These are phyloP conservation scores for Solanum bukasovii DNA, from an alignment of 257 asterid species.

Conservation along the genomic window DNA sequence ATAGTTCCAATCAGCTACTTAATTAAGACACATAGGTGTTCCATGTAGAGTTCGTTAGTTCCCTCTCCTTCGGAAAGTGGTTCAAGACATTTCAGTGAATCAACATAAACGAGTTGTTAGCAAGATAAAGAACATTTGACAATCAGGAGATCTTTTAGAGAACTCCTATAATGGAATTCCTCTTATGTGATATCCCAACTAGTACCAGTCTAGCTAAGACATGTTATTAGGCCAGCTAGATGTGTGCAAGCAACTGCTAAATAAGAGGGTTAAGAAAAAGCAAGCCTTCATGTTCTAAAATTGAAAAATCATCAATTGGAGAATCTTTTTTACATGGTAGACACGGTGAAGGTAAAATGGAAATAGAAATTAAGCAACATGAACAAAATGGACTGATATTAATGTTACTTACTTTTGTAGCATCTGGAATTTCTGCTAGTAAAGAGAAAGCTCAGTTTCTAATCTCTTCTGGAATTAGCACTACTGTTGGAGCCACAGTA, in stretches of 20 bases:
- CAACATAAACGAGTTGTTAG: background rate
- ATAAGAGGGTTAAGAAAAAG: background rate
- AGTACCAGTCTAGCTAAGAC: background rate
- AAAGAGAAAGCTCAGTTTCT: constrained; percentile 21
- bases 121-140: background rate
- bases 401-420: constrained; percentile 8
- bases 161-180: background rate
- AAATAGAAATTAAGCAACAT: background rate
- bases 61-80: background rate
- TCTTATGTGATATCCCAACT: background rate
- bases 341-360: background rate
- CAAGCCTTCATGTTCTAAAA: background rate
- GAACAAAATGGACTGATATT: background rate
- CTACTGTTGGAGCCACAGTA: constrained; percentile 27
- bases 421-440: constrained; percentile 22
- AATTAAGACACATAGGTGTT: background rate
- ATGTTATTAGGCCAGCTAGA: background rate
- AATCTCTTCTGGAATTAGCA: constrained; percentile 26
- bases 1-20: background rate
- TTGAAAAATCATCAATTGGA: background rate
- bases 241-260: background rate
- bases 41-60: background rate
- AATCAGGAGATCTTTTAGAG: background rate
- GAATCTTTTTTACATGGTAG: background rate
- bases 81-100: background rate